Base-by-base conservation (phyloP, 1,139 yeast species). In the Pichia sp. region DNA sequence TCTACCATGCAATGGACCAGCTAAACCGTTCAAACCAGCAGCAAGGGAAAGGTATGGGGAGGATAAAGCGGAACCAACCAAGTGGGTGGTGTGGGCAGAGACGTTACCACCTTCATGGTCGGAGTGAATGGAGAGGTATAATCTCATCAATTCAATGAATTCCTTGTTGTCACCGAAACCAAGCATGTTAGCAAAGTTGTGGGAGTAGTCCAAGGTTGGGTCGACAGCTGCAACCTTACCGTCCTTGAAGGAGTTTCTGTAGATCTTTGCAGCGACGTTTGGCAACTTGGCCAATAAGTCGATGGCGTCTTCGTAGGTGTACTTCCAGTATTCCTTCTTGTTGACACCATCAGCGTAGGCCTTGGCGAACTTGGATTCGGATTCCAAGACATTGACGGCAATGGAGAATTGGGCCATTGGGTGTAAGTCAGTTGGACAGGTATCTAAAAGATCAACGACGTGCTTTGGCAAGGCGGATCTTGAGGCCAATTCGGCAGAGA, bases 91-190 rank as follows among this genome's bases (percentile, higher is more conserved):
- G 79, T 92, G 98, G 53, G 97, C 97, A 60, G 97, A 89, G 60
- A 92, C 98, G 71, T 92, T 92, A 75, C 98, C 98, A 78, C 97
- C 97, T 79, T 92, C 98, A 78, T 92, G 98, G 75, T 92, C 97
- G 55, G 96, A 91, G 79, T 92, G 98, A 69, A 92, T 86, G 63
- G 97, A 89, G 71, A 90, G 81, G 81, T 92, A 92, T 70, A 92
- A 81, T 79, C 97, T 85, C 84, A 91, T 85, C 69, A 92, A 82
- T 75, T 91, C 96, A 60, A 87, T 82, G 72, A 92, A 92, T 74
- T 89, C 95, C 65, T 74, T 70, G 78, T 87, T 84, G 64, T 79
- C 78, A 70, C 90, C 92, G 75, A 77, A 87, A 68, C 98, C 97
- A 69, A 91, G 79, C 75, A 88, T 75, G 69, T 78, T 75, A 64